Conservation (phyloP, 148 eudicot genomes). For the Limonium bicolor region DNA sequence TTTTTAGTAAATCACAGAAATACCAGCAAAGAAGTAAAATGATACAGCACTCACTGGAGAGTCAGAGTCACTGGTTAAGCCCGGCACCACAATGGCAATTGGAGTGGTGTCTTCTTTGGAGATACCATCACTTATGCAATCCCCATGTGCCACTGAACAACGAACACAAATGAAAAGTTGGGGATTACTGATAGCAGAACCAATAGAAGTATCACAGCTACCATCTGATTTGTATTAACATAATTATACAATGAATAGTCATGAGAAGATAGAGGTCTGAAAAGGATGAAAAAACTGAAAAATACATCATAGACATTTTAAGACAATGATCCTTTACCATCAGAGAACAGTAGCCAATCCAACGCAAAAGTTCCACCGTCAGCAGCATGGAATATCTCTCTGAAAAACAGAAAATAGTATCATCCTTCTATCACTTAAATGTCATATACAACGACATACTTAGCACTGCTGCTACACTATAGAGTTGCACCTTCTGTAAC, state of each 20-base stretch:
- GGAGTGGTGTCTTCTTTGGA: slow-evolving; percentile 55
- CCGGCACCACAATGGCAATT: slow-evolving; percentile 70
- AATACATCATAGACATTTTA: no score
- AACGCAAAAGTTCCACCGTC: slow-evolving; percentile 90
- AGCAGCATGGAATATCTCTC: slow-evolving; percentile 61
- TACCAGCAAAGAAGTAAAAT: no score
- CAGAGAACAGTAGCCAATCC: slow-evolving; percentile 75
- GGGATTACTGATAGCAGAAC: no score
- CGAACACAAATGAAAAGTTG: neutral
- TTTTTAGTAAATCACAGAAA: no score
- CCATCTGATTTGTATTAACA: neutral
- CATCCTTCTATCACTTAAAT: neutral
- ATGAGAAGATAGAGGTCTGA: neutral
- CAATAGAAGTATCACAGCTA: neutral
- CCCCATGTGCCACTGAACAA: slow-evolving; percentile 30
- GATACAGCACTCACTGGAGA: slow-evolving; percentile 48
- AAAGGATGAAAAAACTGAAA: no score
- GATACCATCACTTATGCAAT: slow-evolving; percentile 19
- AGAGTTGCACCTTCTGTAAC: slow-evolving; percentile 43
- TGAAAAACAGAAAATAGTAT: slow-evolving; percentile 13
- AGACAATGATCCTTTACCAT: no score
- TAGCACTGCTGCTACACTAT: neutral
- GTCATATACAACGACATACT: no score
- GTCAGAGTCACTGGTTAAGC: slow-evolving; percentile 85
- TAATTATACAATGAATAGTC: neutral